Base-by-base conservation (phyloP, 2,329 filamentous ascomycete species). In the Diaporthe ilicicola region DNA sequence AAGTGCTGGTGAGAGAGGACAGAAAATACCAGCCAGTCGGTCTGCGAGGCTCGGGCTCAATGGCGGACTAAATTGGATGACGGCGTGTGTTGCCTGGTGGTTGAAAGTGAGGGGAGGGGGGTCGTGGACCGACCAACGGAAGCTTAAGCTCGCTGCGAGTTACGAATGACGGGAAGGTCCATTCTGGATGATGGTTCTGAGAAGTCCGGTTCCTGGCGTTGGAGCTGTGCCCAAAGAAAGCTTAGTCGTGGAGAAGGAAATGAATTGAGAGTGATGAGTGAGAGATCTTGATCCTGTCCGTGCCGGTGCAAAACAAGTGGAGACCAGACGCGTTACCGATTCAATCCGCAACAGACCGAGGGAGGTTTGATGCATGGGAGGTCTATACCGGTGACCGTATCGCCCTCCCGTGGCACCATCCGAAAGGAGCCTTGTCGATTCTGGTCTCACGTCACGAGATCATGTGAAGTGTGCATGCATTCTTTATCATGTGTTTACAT, bases 191-290 rank as follows among this genome's bases (percentile, higher is more conserved):
- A 42, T 64, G 59, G 59, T 64, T 61, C 59, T 37, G 44, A 50
- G 29, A 44, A 64, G 12, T n/a, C 44, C 39, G 22, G 27, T 48
- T 48, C 42, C 13, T 29, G 12, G 56, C 29, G 6, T 24, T 62
- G 27, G 42, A 48, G 56, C 39, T 8, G 24, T 46, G 27, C 12
- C 22, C 15, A 9, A 29, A 54, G 51, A 54, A 34, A 54, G 51
- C 51, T 54, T 53, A 54, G 51, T 54, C 51, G 51, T 54, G 29
- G 51, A 22, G 59, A 37, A 64, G 59, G 59, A 32, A 64, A 50
- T 64, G 44, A 50, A 50, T 29, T 24, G 59, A 64, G 44, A 48
- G 59, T 64, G 59, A 64, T 37, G 59, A 34, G 32, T 44, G 46
- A 50, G 44, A 55, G n/a, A 37, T 8, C 12, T 55, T 22, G 29